These are phyloP conservation scores for Malassezia furfur DNA, from an alignment of 1,284 basidiomycete genomes.

Conservation along the genomic window DNA sequence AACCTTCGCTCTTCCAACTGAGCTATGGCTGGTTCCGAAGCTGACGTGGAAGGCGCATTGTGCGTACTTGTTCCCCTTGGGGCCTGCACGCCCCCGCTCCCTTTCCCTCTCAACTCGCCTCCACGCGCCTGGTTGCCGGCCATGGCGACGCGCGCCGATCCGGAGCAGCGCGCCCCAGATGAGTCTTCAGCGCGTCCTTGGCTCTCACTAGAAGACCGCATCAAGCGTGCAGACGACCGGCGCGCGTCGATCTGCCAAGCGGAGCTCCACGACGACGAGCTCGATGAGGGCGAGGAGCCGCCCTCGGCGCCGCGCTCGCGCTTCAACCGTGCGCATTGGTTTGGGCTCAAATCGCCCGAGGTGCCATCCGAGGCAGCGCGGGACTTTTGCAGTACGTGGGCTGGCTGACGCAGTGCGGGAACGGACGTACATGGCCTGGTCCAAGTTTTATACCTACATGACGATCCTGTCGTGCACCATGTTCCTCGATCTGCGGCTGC, in stretches of 20 bases:
- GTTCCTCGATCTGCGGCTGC: conserved; percentile 10
- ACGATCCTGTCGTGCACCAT: conserved; percentile 8
- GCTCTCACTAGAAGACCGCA: not conserved
- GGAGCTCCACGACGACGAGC: not conserved
- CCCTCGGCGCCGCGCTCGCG: too few relatives aligned
- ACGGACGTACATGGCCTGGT: conserved; percentile 11
- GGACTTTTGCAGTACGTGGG: conserved; percentile 12
- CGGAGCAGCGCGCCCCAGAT: not conserved
- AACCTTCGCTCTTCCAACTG: conserved; percentile 24
- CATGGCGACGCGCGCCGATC: not conserved
- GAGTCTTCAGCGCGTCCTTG: not conserved
- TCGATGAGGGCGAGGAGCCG: not conserved
- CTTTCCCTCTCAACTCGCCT: too few relatives aligned
- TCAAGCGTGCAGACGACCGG: not conserved
- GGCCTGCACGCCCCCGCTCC: too few relatives aligned
- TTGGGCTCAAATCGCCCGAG: not conserved
- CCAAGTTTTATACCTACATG: conserved; percentile 5
- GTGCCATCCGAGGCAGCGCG: conserved; percentile 6
- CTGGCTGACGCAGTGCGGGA: conserved; percentile 5
- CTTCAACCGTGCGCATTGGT: not conserved
- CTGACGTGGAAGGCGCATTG: too few relatives aligned
- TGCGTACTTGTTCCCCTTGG: not conserved
- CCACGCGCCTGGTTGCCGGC: too few relatives aligned
- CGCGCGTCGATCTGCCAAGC: not conserved
- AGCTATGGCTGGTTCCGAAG: conserved; percentile 19